Base-by-base conservation (phyloP, 768 basidiomycete species). In the Boletus sp. region DNA sequence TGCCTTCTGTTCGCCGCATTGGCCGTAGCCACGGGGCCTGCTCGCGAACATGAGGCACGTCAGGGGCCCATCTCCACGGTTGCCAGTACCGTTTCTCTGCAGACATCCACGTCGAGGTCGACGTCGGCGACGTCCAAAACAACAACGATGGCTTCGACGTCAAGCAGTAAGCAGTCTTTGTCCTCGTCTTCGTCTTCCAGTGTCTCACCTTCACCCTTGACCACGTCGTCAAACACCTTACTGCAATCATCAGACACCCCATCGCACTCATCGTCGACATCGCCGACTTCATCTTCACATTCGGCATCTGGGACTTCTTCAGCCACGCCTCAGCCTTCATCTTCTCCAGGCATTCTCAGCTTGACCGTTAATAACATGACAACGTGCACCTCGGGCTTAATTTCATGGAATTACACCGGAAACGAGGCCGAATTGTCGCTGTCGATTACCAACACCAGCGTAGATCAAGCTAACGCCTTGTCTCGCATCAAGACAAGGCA, bases 351-450 rank as follows among this genome's bases (percentile, higher is more conserved):
- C 43, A 55, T 9, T 6, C 58, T 73, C 51, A n/a, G 17, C 17
- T 65, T 75, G 37, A 46, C 53, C 38, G 53, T 72, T 25, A 43
- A 61, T 25, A 64, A 68, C 38, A 63, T 76, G 70, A 70, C 59
- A 11, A 70, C 75, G 29, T 78, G 77, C 58, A 58, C 57, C 1
- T 51, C 67, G 17, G 66, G 63, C 7, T 46, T 58, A 10, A 64
- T 79, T 56, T 57, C 60, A 23, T 82, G 81, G 80, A 42, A 49
- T 15, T 81, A 78, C 55, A 44, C 5, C 25, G 78, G 76, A 17
- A 59, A 72, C 5, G 34, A 63, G 17, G 56, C 39, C 8, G 25
- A 65, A 1, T 43, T 80, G 25, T 52, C 61, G 7, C 49, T 82
- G n/a, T 68, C 68, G 51, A 67, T 80, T 35, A 73, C 74, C 45